phyloP scores from a whole-genome alignment of 1,284 basidiomycete genomes.

The Puccinia novopanici region DNA sequence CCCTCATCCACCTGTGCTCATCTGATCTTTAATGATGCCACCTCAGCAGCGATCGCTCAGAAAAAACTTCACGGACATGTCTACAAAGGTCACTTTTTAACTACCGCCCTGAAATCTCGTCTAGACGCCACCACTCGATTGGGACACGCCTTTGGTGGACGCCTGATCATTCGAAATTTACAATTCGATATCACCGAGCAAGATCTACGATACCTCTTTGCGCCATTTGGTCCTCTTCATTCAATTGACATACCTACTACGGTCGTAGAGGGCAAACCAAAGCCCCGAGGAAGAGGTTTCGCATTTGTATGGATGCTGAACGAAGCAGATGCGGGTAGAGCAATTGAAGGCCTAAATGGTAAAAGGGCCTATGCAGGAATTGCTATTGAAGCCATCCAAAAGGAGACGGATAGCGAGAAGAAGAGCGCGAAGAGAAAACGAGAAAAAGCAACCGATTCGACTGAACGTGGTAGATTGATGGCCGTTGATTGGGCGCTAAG shows the following conservation, averaged over 20 bases:
- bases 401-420: slow-evolving; percentile 76
- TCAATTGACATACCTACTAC: slow-evolving; percentile 74
- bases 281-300: slow-evolving; percentile 66
- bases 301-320: slow-evolving; percentile 94
- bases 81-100: slow-evolving; percentile 84
- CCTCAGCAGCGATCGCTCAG: slow-evolving; percentile 72
- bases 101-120: slow-evolving; percentile 86
- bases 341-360: slow-evolving; percentile 81
- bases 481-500: slow-evolving; percentile 96
- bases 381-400: slow-evolving; percentile 67
- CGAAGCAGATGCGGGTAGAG: slow-evolving; percentile 79
- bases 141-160: slow-evolving; percentile 66
- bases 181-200: slow-evolving; percentile 75
- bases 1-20: slow-evolving; percentile 65
- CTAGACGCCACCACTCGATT: slow-evolving; percentile 65
- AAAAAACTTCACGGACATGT: slow-evolving; percentile 87
- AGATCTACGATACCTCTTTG: slow-evolving; percentile 82
- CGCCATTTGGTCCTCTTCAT: slow-evolving; percentile 83
- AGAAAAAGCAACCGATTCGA: slow-evolving; percentile 57
- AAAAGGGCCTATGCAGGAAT: slow-evolving; percentile 70
- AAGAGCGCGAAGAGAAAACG: slow-evolving; percentile 65
- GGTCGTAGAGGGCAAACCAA: slow-evolving; percentile 56
- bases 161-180: slow-evolving; percentile 89
- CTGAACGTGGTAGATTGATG: slow-evolving; percentile 69
- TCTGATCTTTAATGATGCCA: slow-evolving; percentile 73